Base-by-base conservation (phyloP, 2,329 filamentous ascomycete genomes). In the Scedosporium apiospermum region DNA sequence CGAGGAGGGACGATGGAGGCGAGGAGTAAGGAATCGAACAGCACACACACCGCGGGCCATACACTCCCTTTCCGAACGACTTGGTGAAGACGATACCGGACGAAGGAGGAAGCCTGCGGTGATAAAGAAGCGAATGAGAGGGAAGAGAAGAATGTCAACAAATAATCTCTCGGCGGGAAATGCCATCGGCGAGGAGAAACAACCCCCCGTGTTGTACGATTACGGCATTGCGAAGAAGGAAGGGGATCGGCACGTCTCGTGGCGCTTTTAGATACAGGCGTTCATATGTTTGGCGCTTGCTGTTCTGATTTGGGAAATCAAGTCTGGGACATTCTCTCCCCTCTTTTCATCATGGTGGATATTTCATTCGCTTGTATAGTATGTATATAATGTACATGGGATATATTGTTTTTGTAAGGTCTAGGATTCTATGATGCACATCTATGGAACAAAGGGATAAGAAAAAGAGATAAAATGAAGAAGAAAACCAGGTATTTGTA, bases 1-100 rank as follows among this genome's bases (percentile, higher is more conserved):
- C 68, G 44, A 68, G 65, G 65, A 65, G 67, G 61, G 68, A 70
- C 69, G 49, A 69, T 64, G 65, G 66, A 68, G 61, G 69, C 67
- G 62, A 69, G 66, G 63, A 68, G 67, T 57, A 66, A 71, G 63
- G 65, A 62, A 67, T 67, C 57, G 66, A 6, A 34, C 30, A 3
- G 30, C 7, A 9, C 30, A 1, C 6, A 34, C 30, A 5, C 7
- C 7, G 30, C 6, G 30, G 23, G 2, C 27, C 27, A 30, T 4
- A 5, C 30, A 6, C 6, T 9, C 30, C 30, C 7, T 9, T 34
- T 7, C 30, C 30, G 30, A 34, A 7, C 2, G 2, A 34, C 7
- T 34, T 34, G 6, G 6, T 7, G 30, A 7, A 34, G 30, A 34
- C 30, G 30, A 34, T 34, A 34, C 30, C 30, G 30, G 30, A 34